phyloP scores from a whole-genome alignment of 345 rosid genomes.

The Arabis hirsuta region DNA sequence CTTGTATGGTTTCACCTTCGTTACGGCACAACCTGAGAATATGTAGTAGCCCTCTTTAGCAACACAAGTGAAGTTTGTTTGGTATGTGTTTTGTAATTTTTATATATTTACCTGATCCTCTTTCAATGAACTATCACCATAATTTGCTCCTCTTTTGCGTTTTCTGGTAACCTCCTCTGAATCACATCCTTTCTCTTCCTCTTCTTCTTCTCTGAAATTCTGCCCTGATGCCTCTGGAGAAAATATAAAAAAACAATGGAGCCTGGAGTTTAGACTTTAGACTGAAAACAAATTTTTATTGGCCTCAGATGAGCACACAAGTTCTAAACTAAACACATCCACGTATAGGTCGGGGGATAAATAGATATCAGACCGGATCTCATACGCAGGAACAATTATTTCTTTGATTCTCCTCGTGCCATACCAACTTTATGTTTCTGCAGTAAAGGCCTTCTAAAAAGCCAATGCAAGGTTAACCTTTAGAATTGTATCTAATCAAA shows the following conservation, averaged over 20 bases:
- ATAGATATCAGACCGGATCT: slow-evolving; percentile 32
- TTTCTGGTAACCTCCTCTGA: slow-evolving; percentile 31
- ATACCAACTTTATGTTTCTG: slow-evolving; percentile 27
- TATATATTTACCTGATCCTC: slow-evolving; percentile 44
- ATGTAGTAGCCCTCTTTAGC: slow-evolving; percentile 17
- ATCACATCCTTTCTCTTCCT: slow-evolving; percentile 37
- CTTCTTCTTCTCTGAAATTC: slow-evolving; percentile 64
- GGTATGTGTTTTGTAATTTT: neutral
- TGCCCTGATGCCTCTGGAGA: slow-evolving; percentile 74
- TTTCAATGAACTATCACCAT: slow-evolving; percentile 35
- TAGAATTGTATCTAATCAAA: neutral
- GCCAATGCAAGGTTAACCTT: slow-evolving; percentile 26
- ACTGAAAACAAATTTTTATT: neutral
- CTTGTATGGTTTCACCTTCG: slow-evolving; percentile 4
- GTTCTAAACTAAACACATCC: slow-evolving; percentile 8
- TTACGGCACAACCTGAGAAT: slow-evolving; percentile 44
- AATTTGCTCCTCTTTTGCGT: slow-evolving; percentile 34
- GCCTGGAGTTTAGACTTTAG: slow-evolving; percentile 19
- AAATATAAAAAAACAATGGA: slow-evolving; percentile 22
- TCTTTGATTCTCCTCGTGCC: slow-evolving; percentile 21
- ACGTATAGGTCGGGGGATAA: slow-evolving; percentile 15
- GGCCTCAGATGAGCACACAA: neutral
- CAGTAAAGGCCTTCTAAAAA: slow-evolving; percentile 32
- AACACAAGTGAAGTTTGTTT: slow-evolving; percentile 5
- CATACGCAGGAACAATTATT: slow-evolving; percentile 20